Percentiles rank a stretch among this genome's conserved stretches.
Conservation (phyloP, 176 grass and related monocot species). For the Elymus sibiricus region DNA sequence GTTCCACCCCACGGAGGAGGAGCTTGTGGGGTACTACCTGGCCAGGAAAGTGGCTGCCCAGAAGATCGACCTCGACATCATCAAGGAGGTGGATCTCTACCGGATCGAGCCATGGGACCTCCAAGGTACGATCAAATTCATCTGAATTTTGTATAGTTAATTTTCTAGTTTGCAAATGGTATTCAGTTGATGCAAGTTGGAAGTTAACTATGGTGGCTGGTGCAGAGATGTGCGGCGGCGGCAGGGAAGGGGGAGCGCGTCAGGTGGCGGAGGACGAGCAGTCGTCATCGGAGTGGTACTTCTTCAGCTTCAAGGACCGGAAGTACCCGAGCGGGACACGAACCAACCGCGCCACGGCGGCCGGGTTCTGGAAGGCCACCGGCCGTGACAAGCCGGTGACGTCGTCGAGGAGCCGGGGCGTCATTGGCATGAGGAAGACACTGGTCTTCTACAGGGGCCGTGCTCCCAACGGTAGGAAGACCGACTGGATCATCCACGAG, state of each 20-base stretch:
- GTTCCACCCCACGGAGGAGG: conserved; percentile 90
- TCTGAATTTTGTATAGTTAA: not conserved
- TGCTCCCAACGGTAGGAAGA: conserved; percentile 49
- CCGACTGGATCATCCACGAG: not conserved
- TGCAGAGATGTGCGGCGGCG: conserved; percentile 49
- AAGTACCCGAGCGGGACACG: conserved; percentile 83
- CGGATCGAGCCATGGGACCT: conserved; percentile 88
- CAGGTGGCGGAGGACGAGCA: not conserved
- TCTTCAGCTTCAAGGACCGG: conserved; percentile 80
- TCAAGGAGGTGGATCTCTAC: conserved; percentile 77
- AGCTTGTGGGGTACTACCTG: conserved; percentile 83
- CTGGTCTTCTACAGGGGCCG: conserved; percentile 78
- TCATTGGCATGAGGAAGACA: conserved; percentile 88
- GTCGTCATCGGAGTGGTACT: conserved; percentile 51
- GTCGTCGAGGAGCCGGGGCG: conserved; percentile 9
- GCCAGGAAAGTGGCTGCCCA: conserved; percentile 51
- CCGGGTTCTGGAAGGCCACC: conserved; percentile 93
- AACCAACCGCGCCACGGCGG: conserved; percentile 71
- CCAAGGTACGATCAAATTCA: conserved; percentile 31
- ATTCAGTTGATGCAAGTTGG: too few relatives aligned
- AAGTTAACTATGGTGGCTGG: not conserved
- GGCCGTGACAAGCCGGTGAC: conserved; percentile 82
- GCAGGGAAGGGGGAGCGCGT: conserved; percentile 14
- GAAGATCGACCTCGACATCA: conserved; percentile 61
- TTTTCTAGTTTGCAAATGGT: too few relatives aligned